Evolutionary conservation across 2,329 filamentous ascomycete species (phyloP).

Genomic region (Sporothrix protearum): DNA sequence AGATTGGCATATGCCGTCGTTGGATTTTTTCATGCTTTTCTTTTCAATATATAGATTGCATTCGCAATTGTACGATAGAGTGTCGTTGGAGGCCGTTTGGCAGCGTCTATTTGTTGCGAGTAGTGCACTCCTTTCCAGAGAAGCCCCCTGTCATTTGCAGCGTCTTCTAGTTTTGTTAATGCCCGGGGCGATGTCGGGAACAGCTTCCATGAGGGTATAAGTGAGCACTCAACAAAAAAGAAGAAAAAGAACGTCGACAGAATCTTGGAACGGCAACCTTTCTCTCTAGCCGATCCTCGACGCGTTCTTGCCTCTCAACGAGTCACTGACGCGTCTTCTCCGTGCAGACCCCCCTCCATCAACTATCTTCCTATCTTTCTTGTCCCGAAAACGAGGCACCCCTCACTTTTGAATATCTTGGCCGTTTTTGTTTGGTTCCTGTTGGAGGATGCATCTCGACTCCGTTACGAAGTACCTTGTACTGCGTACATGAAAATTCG

Average conservation of each 20-base stretch:
- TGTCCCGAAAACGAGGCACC: no score
- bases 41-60: neutral
- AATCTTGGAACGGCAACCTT: neutral
- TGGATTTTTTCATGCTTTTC: neutral
- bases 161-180: neutral
- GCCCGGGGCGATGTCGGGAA: neutral
- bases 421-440: neutral
- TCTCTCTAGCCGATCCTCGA: neutral
- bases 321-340: neutral
- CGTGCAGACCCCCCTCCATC: neutral
- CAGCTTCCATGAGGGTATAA: neutral
- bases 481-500: neutral
- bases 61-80: neutral
- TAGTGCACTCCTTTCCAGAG: neutral
- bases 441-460: neutral
- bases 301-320: neutral
- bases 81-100: neutral
- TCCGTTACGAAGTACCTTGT: no score
- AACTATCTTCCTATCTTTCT: neutral
- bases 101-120: neutral
- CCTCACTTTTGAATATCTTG: neutral
- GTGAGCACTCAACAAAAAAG: constrained; percentile 4
- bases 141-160: neutral
- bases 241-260: neutral
- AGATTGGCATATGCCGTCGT: neutral